Conservation (phyloP, 116 monocot species). For the Phalaenopsis hybrid region DNA sequence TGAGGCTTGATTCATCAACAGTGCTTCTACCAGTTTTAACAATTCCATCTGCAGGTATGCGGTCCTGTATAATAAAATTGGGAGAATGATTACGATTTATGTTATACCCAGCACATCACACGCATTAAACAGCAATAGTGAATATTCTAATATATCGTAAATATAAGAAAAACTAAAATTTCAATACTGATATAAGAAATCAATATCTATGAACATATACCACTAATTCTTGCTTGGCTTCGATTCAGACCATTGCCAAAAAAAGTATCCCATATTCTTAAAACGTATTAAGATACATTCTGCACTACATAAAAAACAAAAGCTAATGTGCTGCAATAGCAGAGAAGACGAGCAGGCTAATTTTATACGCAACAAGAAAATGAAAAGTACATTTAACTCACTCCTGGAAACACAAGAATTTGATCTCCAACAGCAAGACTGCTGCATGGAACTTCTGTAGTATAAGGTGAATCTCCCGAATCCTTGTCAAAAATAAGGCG, state of each 20-base stretch:
- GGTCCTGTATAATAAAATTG: slow-evolving; percentile 50
- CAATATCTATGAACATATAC: background rate
- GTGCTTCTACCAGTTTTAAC: slow-evolving; percentile 92
- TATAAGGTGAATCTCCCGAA: slow-evolving; percentile 33
- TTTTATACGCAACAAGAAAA: background rate
- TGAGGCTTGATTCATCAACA: slow-evolving; percentile 96
- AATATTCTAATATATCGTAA: background rate
- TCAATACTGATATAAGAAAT: background rate
- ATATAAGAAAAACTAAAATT: background rate
- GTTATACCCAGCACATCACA: background rate
- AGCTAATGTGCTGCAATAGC: background rate
- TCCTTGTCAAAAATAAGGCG: slow-evolving; percentile 59
- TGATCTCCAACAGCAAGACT: slow-evolving; percentile 74
- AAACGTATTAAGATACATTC: background rate
- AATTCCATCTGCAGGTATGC: slow-evolving; percentile 95
- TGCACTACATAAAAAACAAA: background rate
- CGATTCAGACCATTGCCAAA: background rate
- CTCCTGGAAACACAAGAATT: slow-evolving; percentile 88
- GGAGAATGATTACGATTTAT: background rate
- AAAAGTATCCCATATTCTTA: background rate
- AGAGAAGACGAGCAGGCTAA: background rate
- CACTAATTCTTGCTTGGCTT: background rate
- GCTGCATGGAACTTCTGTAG: slow-evolving; percentile 81
- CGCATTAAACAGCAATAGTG: background rate
- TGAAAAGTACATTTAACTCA: slow-evolving; percentile 25